These are phyloP conservation scores for Trichocladium uniseriatum DNA, from an alignment of 495 filamentous ascomycete species.

Conservation along the genomic window DNA sequence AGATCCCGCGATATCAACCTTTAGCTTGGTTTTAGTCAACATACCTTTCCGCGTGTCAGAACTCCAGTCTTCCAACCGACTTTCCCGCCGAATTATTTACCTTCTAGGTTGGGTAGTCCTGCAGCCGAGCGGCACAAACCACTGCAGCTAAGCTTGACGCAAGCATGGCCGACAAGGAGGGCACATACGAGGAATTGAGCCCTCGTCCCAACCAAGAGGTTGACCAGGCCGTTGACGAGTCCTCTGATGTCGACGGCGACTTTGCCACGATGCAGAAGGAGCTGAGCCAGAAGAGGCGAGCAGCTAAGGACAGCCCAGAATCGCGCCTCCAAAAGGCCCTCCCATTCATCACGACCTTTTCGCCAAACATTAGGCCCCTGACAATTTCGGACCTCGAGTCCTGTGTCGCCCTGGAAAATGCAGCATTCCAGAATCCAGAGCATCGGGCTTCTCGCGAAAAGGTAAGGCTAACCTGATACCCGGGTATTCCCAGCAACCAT, in stretches of 20 bases:
- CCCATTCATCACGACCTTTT: constrained; percentile 24
- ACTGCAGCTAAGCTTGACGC: not conserved
- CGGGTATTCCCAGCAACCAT: no score
- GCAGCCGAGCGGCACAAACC: not conserved
- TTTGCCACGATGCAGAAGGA: constrained; percentile 24
- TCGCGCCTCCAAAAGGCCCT: constrained; percentile 20
- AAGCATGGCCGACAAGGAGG: constrained; percentile 1
- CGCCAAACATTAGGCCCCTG: constrained; percentile 61
- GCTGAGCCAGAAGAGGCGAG: constrained; percentile 23
- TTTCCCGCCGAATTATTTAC: no score
- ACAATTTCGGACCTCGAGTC: constrained; percentile 65
- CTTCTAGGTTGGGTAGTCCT: no score
- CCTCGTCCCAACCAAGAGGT: not conserved
- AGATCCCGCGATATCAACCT: no score
- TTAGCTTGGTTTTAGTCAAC: not conserved
- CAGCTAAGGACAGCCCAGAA: constrained; percentile 22
- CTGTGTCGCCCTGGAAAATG: constrained; percentile 66
- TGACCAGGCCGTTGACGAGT: constrained; percentile 27
- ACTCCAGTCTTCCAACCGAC: no score
- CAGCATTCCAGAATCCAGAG: constrained; percentile 55
- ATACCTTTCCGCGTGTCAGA: no score
- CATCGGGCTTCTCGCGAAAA: constrained; percentile 74
- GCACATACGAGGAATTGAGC: not conserved
- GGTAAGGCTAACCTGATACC: no score
- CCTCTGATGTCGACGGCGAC: constrained; percentile 27